These are phyloP conservation scores for Thielaviopsis euricoi DNA, from an alignment of 2,329 filamentous ascomycete genomes.

Conservation along the genomic window DNA sequence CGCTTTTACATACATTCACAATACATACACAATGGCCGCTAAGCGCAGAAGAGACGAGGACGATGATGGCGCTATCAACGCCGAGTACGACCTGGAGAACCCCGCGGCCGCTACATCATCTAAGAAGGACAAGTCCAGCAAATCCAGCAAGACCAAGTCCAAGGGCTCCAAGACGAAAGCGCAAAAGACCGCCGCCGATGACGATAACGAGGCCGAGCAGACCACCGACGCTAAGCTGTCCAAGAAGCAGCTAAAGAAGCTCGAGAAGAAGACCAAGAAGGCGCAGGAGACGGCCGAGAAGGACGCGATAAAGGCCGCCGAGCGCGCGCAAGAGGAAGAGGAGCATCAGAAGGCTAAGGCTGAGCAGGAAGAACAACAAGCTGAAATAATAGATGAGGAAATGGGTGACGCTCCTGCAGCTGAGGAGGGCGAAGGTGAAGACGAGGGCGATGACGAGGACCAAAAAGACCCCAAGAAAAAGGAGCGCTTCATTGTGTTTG, in stretches of 20 bases:
- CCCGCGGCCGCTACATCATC: slow-evolving; percentile 15
- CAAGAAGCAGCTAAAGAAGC: slow-evolving; percentile 18
- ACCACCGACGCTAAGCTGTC: slow-evolving; percentile 12
- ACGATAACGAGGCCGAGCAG: slow-evolving; percentile 14
- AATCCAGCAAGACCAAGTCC: slow-evolving; percentile 12
- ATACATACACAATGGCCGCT: slow-evolving; percentile 1
- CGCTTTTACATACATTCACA: background rate
- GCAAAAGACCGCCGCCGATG: slow-evolving; percentile 8
- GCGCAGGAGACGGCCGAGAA: slow-evolving; percentile 19
- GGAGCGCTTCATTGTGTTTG: slow-evolving; percentile 59
- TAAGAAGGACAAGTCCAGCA: slow-evolving; percentile 16
- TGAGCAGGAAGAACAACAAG: slow-evolving; percentile 17
- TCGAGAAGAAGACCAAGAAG: slow-evolving; percentile 19
- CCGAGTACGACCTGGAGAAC: slow-evolving; percentile 14
- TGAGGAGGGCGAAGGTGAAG: slow-evolving; percentile 14
- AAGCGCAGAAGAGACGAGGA: slow-evolving; percentile 14
- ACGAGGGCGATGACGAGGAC: slow-evolving; percentile 17
- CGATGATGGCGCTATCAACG: slow-evolving; percentile 14
- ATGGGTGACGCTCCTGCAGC: slow-evolving; percentile 13
- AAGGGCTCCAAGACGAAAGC: slow-evolving; percentile 12
- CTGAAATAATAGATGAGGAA: slow-evolving; percentile 17
- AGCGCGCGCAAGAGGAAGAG: slow-evolving; percentile 12
- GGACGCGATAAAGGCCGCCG: slow-evolving; percentile 15
- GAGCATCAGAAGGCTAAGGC: slow-evolving; percentile 14
- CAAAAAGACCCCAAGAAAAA: slow-evolving; percentile 20